Conservation (phyloP, 441 rosid species). For the Macaranga tanarius region DNA sequence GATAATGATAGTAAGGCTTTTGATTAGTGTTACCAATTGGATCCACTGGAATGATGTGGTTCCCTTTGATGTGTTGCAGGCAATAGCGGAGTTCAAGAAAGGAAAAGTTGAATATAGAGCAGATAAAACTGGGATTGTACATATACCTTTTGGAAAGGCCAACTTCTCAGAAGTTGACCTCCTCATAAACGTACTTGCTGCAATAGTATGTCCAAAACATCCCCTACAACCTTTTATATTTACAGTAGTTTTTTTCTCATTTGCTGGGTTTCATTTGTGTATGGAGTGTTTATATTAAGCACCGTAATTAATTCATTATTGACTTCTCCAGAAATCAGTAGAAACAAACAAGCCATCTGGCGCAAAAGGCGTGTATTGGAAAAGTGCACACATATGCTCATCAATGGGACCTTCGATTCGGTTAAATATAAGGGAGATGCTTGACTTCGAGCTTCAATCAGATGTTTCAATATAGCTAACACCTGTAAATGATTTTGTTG, state of each 20-base stretch:
- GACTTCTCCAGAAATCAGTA: conserved; percentile 67
- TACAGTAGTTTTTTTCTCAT: neutral
- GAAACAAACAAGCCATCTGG: conserved; percentile 96
- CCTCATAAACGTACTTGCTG: conserved; percentile 70
- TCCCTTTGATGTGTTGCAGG: conserved; percentile 45
- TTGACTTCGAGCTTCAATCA: conserved; percentile 67
- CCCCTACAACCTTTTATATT: conserved; percentile 1
- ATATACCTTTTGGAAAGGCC: conserved; percentile 84
- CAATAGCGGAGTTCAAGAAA: conserved; percentile 91
- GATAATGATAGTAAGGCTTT: neutral
- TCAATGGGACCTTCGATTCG: conserved; percentile 97
- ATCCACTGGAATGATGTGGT: neutral
- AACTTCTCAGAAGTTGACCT: conserved; percentile 84
- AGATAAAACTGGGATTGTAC: conserved; percentile 98
- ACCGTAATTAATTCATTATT: neutral
- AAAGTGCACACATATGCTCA: conserved; percentile 82
- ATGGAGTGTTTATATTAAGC: neutral
- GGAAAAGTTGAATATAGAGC: conserved; percentile 95
- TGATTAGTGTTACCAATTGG: conserved; percentile 1
- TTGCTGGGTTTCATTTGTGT: neutral
- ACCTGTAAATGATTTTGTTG: conserved; percentile 38
- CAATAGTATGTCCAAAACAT: conserved; percentile 53
- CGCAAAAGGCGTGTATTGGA: conserved; percentile 98
- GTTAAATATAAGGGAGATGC: conserved; percentile 84
- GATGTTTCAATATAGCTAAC: conserved; percentile 26